Evolutionary conservation across 1,284 basidiomycete species (phyloP).

Genomic region (Tilletia caries): DNA sequence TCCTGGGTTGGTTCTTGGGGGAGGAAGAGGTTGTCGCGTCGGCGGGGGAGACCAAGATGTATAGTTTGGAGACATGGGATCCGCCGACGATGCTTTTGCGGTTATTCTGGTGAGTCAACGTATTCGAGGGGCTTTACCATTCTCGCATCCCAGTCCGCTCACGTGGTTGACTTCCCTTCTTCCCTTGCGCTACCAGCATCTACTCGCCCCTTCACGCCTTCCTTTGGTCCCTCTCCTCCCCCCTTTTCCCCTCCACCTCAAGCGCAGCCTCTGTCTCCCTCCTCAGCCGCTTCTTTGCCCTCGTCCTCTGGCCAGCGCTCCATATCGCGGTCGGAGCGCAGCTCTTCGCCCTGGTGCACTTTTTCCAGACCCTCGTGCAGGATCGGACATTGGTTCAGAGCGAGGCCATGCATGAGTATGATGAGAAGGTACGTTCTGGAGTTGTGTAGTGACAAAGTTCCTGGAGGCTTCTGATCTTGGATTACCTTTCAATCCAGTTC

Average conservation of each 20-base stretch:
- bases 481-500: background rate
- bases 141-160: too few species aligned
- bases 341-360: background rate
- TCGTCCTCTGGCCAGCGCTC: constrained; percentile 6
- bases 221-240: constrained; percentile 1
- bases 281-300: constrained; percentile 5
- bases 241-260: background rate
- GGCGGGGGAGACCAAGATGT: constrained; percentile 1
- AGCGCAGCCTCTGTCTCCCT: background rate
- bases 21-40: background rate
- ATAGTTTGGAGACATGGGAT: constrained; percentile 5
- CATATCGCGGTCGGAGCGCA: background rate
- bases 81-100: constrained; percentile 5
- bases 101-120: background rate
- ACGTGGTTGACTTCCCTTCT: too few species aligned
- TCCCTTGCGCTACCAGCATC: background rate
- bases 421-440: constrained; percentile 7
- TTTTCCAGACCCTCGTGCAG: background rate
- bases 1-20: constrained; percentile 4
- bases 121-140: too few species aligned
- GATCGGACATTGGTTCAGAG: background rate
- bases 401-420: constrained; percentile 11
- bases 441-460: too few species aligned
- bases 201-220: constrained; percentile 12
- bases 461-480: background rate